A percentile compares a stretch with the other conserved stretches of the same genome.
Conservation (phyloP, 495 filamentous ascomycete genomes). For the Aspergillus sclerotioniger region DNA sequence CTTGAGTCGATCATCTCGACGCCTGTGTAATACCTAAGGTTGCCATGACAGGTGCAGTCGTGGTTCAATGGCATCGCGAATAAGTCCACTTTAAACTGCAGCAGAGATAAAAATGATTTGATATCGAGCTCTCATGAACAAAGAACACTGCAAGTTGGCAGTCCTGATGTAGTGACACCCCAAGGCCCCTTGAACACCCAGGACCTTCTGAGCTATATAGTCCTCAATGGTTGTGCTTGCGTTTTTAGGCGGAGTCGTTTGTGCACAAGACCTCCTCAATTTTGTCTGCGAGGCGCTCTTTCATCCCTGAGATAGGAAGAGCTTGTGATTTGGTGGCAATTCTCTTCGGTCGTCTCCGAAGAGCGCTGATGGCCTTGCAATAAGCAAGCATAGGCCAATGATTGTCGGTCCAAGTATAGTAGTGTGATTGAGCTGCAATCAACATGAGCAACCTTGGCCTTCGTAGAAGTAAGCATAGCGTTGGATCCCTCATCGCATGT, state of each 20-base stretch:
- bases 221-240: conserved; percentile 63
- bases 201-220: conserved; percentile 61
- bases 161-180: too few relatives aligned
- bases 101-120: too few relatives aligned
- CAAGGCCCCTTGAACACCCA: conserved; percentile 81
- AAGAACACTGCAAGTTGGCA: too few relatives aligned
- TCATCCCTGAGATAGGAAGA: conserved; percentile 65
- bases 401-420: conserved; percentile 73
- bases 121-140: too few relatives aligned
- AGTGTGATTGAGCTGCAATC: conserved; percentile 58
- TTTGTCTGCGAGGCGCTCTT: conserved; percentile 73
- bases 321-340: conserved; percentile 72
- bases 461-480: conserved; percentile 24
- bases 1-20: conserved; percentile 75
- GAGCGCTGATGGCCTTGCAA: conserved; percentile 71
- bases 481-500: conserved; percentile 9
- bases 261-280: conserved; percentile 90
- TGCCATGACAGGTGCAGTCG: too few relatives aligned
- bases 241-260: conserved; percentile 69
- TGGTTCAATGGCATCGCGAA: too few relatives aligned
- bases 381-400: conserved; percentile 80
- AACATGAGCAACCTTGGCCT: conserved; percentile 63
- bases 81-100: too few relatives aligned
- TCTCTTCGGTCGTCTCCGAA: conserved; percentile 64
- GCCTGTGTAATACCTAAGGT: too few relatives aligned